These are phyloP conservation scores for Athelia psychrophila DNA, from an alignment of 1,284 basidiomycete species.

Conservation along the genomic window DNA sequence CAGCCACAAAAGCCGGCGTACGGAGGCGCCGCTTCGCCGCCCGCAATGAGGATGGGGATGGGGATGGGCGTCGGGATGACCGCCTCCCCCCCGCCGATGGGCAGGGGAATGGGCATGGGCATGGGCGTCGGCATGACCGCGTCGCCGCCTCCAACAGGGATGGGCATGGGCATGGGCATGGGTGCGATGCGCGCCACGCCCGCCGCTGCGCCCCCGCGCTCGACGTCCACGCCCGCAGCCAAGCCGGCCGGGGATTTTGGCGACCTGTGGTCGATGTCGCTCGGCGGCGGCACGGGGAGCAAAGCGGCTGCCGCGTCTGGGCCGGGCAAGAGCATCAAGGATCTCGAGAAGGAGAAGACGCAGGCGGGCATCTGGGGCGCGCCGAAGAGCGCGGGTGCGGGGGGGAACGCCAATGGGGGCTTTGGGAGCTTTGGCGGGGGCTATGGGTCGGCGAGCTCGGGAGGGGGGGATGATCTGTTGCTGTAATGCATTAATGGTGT, in stretches of 20 bases:
- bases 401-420: neutral
- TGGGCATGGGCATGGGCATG: constrained; percentile 1
- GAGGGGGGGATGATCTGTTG: neutral
- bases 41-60: no score
- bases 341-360: constrained; percentile 84
- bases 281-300: constrained; percentile 45
- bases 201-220: constrained; percentile 5
- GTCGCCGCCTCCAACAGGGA: neutral
- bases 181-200: neutral
- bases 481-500: no score
- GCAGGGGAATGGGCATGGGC: neutral
- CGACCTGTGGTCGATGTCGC: constrained; percentile 87
- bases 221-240: constrained; percentile 7
- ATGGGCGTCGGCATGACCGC: no score
- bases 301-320: constrained; percentile 8
- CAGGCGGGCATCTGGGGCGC: constrained; percentile 75
- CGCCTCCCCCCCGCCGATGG: neutral
- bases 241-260: constrained; percentile 65
- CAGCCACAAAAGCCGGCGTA: constrained; percentile 13
- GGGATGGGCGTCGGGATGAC: no score
- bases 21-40: constrained; percentile 3
- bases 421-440: neutral
- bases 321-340: constrained; percentile 76
- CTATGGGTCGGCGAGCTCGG: neutral
- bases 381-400: neutral